Evolutionary conservation across 306 rosid genomes (phyloP).

Genomic region (Potentilla sterilis): DNA sequence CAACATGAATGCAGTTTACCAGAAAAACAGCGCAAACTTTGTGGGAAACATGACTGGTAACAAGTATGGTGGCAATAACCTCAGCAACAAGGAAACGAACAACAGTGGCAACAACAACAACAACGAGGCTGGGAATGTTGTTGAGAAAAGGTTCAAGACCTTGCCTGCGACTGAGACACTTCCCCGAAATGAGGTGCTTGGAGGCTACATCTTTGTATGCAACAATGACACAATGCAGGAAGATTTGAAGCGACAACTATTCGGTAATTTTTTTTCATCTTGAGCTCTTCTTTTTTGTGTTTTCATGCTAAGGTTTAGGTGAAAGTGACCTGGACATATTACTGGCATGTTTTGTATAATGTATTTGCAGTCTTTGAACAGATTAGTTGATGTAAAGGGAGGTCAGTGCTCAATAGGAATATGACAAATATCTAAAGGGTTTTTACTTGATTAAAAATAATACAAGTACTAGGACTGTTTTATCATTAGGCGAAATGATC

Average conservation of each 20-base stretch:
- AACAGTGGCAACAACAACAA: conserved; percentile 39
- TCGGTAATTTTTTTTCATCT: conserved; percentile 48
- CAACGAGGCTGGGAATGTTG: conserved; percentile 51
- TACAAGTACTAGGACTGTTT: background rate
- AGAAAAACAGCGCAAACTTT: conserved; percentile 58
- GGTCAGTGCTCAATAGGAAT: background rate
- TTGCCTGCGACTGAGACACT: conserved; percentile 97
- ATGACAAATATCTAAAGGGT: background rate
- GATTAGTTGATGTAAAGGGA: conserved; percentile 4
- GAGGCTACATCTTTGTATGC: conserved; percentile 97
- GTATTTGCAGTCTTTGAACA: background rate
- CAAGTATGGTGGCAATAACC: conserved; percentile 64
- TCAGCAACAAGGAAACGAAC: conserved; percentile 58
- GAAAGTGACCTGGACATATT: background rate
- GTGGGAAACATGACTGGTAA: conserved; percentile 49
- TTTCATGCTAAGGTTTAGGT: background rate
- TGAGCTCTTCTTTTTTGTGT: background rate
- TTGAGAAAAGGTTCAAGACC: conserved; percentile 96
- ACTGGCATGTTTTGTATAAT: background rate
- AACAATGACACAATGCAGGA: conserved; percentile 99
- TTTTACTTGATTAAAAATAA: background rate
- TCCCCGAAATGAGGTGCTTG: conserved; percentile 96
- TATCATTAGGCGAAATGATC: background rate
- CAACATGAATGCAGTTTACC: conserved; percentile 71
- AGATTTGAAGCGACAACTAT: conserved; percentile 91